Conservation (phyloP, 176 grass and related monocot species). For the Carex littledalei region DNA sequence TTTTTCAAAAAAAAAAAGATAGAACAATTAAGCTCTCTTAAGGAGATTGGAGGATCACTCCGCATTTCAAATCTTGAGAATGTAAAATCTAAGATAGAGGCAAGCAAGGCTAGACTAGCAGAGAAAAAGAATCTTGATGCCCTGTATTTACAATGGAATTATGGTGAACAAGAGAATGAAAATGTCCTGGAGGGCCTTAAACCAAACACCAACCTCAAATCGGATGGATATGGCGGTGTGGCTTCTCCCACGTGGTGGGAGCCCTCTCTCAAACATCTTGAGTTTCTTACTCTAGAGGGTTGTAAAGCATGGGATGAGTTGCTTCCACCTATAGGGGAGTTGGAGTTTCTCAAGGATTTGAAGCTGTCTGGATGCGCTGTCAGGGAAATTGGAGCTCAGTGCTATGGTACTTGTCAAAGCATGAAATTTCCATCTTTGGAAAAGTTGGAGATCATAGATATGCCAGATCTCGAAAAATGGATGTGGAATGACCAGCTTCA, state of each 20-base stretch:
- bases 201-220: constrained; percentile 20
- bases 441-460: constrained; percentile 6
- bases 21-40: background rate
- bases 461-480: constrained; percentile 12
- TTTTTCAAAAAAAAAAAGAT: too few species aligned
- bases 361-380: background rate
- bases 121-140: constrained; percentile 22
- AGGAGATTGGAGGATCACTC: constrained; percentile 16
- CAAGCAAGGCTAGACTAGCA: background rate
- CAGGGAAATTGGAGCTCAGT: background rate
- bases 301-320: constrained; percentile 11
- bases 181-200: constrained; percentile 34
- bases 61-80: background rate
- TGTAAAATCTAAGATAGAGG: background rate
- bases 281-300: constrained; percentile 20
- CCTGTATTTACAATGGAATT: constrained; percentile 24
- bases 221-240: constrained; percentile 6
- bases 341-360: constrained; percentile 15
- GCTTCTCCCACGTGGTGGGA: constrained; percentile 25
- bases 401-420: background rate
- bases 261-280: constrained; percentile 6
- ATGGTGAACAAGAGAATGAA: background rate
- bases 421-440: constrained; percentile 22
- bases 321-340: background rate
- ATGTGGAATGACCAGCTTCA: background rate